Evolutionary conservation across 306 rosid species (phyloP).

Genomic region (Quercus cerris): DNA sequence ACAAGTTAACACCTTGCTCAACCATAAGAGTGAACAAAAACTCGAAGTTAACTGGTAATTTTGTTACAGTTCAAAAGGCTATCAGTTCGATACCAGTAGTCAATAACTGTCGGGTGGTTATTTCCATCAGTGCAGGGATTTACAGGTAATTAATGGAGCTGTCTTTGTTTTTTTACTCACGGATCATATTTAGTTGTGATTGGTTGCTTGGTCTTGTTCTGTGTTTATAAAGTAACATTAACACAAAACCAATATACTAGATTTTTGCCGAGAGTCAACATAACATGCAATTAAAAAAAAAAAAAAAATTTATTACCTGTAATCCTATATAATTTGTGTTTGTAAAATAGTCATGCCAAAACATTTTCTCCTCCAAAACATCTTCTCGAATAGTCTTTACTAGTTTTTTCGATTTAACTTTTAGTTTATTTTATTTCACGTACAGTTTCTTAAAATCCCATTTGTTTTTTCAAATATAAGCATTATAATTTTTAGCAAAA

Average conservation of each 20-base stretch:
- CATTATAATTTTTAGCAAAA: too few species aligned
- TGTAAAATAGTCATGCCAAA: too few species aligned
- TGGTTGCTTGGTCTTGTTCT: background rate
- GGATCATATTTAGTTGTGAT: too few species aligned
- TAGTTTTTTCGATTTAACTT: too few species aligned
- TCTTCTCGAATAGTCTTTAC: background rate
- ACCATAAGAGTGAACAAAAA: conserved; percentile 14
- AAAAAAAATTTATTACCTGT: too few species aligned
- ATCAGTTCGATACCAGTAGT: conserved; percentile 21
- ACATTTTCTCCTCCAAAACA: background rate
- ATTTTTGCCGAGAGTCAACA: background rate
- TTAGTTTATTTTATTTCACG: too few species aligned
- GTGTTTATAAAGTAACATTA: background rate
- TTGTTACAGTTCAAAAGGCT: conserved; percentile 24
- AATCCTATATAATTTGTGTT: too few species aligned
- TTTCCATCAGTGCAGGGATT: conserved; percentile 19
- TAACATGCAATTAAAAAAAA: too few species aligned
- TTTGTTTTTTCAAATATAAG: too few species aligned
- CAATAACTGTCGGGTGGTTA: conserved; percentile 23
- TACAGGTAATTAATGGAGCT: conserved; percentile 24
- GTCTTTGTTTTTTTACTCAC: background rate
- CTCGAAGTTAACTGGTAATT: conserved; percentile 10
- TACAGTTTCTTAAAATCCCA: too few species aligned
- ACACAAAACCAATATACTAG: background rate
- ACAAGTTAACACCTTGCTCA: conserved; percentile 29